These are phyloP conservation scores for Suhomyces maxii DNA, from an alignment of 1,139 yeast species.

Conservation along the genomic window DNA sequence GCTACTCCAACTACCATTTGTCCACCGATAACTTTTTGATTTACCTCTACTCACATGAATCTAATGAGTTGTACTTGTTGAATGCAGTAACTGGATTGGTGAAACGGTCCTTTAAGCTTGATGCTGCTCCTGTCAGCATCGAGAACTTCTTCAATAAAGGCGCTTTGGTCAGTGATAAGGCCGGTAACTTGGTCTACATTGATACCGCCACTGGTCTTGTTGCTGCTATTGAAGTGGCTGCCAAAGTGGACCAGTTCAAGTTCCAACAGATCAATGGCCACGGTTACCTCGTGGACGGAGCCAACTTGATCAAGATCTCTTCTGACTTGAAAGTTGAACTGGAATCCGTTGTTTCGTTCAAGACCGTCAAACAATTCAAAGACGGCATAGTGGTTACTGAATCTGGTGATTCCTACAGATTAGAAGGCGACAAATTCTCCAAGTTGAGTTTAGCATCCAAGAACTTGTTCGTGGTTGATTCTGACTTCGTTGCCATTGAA, in stretches of 20 bases:
- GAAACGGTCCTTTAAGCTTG: conserved; percentile 14
- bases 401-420: conserved; percentile 19
- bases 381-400: conserved; percentile 21
- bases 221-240: background rate
- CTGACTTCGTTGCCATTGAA: conserved; percentile 8
- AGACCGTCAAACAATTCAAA: conserved; percentile 18
- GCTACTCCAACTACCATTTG: conserved; percentile 7
- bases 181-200: conserved; percentile 14
- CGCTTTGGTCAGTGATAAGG: conserved; percentile 19
- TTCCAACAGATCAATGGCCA: conserved; percentile 15
- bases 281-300: conserved; percentile 16
- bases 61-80: conserved; percentile 17
- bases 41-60: conserved; percentile 16
- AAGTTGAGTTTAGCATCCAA: conserved; percentile 1
- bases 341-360: conserved; percentile 4
- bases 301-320: conserved; percentile 10
- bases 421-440: conserved; percentile 6
- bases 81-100: conserved; percentile 22
- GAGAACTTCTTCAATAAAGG: conserved; percentile 20
- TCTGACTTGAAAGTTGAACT: conserved; percentile 7
- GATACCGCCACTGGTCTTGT: conserved; percentile 5
- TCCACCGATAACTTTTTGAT: conserved; percentile 13
- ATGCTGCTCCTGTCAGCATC: conserved; percentile 14
- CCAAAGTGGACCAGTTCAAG: background rate
- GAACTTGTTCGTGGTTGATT: conserved; percentile 6